phyloP scores from a whole-genome alignment of 257 asterid genomes.

The Gentiana macrophylla region DNA sequence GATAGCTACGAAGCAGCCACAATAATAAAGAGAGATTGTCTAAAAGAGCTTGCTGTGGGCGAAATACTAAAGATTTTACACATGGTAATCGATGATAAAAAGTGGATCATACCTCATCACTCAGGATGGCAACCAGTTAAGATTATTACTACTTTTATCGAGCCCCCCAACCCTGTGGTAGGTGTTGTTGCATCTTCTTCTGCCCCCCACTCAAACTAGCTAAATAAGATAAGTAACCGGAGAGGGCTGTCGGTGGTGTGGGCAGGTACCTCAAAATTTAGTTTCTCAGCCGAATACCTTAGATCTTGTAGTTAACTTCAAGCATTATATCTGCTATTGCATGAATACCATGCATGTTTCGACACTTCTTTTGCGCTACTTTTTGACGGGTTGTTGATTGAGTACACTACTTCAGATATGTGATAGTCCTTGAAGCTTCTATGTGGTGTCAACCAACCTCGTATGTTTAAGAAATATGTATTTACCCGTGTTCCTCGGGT shows the following conservation, averaged over 20 bases:
- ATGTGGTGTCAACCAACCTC: too few relatives aligned
- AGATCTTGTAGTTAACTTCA: background rate
- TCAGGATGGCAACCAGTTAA: conserved; percentile 87
- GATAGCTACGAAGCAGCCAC: conserved; percentile 91
- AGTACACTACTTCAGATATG: too few relatives aligned
- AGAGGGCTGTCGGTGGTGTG: conserved; percentile 18
- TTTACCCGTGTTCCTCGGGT: too few relatives aligned
- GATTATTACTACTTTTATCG: conserved; percentile 41
- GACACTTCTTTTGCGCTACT: too few relatives aligned
- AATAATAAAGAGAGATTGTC: conserved; percentile 55
- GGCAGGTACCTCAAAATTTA: conserved; percentile 17
- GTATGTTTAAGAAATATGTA: too few relatives aligned
- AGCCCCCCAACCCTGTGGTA: conserved; percentile 46
- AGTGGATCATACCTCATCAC: conserved; percentile 55
- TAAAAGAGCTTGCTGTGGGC: conserved; percentile 56
- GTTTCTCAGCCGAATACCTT: conserved; percentile 19
- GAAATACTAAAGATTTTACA: conserved; percentile 80
- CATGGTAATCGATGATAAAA: conserved; percentile 64
- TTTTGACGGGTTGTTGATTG: too few relatives aligned
- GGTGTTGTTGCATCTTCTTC: conserved; percentile 63
- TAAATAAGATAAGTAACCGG: conserved; percentile 18
- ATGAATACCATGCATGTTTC: too few relatives aligned
- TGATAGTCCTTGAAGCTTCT: too few relatives aligned
- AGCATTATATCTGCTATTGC: too few relatives aligned
- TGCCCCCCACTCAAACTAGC: conserved; percentile 20